Base-by-base conservation (phyloP, 179 eudicot genomes). In the Vitellaria paradoxa region DNA sequence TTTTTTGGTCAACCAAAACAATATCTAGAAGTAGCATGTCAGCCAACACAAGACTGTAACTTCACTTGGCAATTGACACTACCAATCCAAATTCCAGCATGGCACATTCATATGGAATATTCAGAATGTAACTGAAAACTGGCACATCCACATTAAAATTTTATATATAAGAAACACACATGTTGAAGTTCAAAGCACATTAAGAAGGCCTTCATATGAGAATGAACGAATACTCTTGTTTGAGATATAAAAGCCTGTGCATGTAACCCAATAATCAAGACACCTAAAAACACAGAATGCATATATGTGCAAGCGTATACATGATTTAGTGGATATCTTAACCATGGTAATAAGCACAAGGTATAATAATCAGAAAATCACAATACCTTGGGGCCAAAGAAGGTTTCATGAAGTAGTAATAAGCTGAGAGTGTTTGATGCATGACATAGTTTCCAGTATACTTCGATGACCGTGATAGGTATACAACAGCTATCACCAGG, bases 371-470 rank as follows among this genome's bases (percentile, higher is more conserved):
- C 24, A 46, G 66, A 76, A 80, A 52, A 79, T 14, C 71, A 79
- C 9, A 61, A 68, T 86, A 94, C 97, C 91, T 94, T 70, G 97
- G 98, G 57, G 97, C 98, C 82, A 94, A 78, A 1, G 96, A 94
- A 71, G 97, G 98, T 80, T 92, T 94, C 92, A 92, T 90, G 73
- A 88, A 85, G 82, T 88, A 86, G 79, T 84, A 92, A 77, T 92
- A 94, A 52, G 96, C 85, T 18, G 85, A 80, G 59, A 92, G 84
- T 65, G 98, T 94, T 82, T 92, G 91, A 81, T 89, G 97, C 93
- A 90, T 94, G 78, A 94, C 97, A 76, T 93, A 81, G 79, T 94
- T 94, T 78, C 98, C 98, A 57, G 96, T 85, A 81, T 92, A 92
- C 76, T 91, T 94, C 37, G 98, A 85, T 60, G 97, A 90, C 82